Base-by-base conservation (phyloP, 805 yeast genomes). In the Candida easanensis region DNA sequence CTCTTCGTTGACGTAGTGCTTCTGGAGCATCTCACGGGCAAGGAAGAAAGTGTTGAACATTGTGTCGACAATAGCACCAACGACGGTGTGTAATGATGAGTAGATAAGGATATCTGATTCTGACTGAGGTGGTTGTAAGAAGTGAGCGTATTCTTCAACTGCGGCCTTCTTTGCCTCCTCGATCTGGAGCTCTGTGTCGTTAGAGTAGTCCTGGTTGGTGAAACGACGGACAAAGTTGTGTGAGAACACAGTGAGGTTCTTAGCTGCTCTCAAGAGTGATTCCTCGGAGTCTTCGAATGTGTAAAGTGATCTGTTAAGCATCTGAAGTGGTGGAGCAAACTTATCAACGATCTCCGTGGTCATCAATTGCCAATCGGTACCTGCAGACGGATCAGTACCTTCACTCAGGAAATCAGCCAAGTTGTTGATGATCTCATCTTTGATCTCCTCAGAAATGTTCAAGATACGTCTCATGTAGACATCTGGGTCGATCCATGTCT, bases 361-460 rank as follows among this genome's bases (percentile, higher is more conserved):
- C 3, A 72, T 62, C n/a, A 60, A 46, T 51, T 74, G 80, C 87
- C 88, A 81, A 53, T 81, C 60, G 0, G 75, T 78, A 11, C 75
- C 69, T 6, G 53, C 30, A 31, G 57, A 60, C 5, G 79, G 75
- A 42, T 69, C 67, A 2, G 66, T 66, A 2, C 65, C 68, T 0
- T 57, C 32, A 16, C 48, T 27, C 10, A 71, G 48, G 9, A 56
- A 49, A 0, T 36, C 16, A 25, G 62, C 71, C 19, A 79, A 49
- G 8, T 65, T 68, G 4, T 42, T 30, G 3, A 71, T 51, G 13
- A 79, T 53, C 2, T 63, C 63, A 1, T 53, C 49, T 45, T 69
- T 70, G 13, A 65, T 34, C 1, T 60, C 66, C 13, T 39, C 45
- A 0, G 75, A 55, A 30, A 71, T 49, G 42, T 68, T 62, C 38